These are phyloP conservation scores for Diaporthe citriasiana DNA, from an alignment of 2,329 filamentous ascomycete species.

Conservation along the genomic window DNA sequence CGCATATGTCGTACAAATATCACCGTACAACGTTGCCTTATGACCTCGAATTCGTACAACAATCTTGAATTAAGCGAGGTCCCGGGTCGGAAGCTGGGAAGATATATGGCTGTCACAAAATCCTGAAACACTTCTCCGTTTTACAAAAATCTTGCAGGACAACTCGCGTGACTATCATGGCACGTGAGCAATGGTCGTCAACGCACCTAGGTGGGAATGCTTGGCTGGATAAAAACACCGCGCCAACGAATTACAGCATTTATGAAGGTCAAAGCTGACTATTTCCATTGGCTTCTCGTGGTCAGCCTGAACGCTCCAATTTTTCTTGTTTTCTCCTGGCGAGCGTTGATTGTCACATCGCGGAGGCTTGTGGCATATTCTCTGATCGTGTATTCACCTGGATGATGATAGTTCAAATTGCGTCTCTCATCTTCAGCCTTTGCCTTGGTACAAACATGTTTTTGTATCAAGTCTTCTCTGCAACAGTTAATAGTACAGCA, in stretches of 20 bases:
- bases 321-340: background rate
- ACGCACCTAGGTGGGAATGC: background rate
- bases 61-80: background rate
- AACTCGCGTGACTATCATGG: background rate
- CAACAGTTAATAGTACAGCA: no score
- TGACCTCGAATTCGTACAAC: background rate
- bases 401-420: no score
- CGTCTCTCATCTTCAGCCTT: no score
- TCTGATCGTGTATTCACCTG: background rate
- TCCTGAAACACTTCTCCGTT: background rate
- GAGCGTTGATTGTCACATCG: background rate
- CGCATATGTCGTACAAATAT: background rate
- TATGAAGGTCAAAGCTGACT: no score
- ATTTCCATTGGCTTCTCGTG: background rate
- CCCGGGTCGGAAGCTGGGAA: background rate
- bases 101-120: accelerated
- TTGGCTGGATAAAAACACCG: background rate
- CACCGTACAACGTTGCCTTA: background rate
- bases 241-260: no score
- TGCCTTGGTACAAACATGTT: no score
- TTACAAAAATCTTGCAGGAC: background rate
- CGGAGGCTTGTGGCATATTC: no score
- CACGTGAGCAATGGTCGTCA: background rate
- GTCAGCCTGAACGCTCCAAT: no score
- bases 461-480: no score